These are phyloP conservation scores for Bipolaris oryzae DNA, from an alignment of 2,329 filamentous ascomycete species.

Conservation along the genomic window DNA sequence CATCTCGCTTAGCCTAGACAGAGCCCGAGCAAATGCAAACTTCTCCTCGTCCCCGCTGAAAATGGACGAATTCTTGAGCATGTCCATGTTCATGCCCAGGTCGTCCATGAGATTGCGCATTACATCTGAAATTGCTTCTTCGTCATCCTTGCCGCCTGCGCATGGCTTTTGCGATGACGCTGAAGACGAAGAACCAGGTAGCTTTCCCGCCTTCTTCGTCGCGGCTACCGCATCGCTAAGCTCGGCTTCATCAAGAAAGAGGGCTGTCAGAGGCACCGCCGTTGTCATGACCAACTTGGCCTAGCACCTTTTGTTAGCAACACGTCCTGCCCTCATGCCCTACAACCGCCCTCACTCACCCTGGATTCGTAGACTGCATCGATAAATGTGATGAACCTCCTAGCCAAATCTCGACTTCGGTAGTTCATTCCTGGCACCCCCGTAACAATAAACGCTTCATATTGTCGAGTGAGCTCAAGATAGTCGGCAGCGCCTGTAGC, in stretches of 20 bases:
- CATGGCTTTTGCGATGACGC: background rate
- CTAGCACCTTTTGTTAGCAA: conserved; percentile 49
- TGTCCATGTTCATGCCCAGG: conserved; percentile 80
- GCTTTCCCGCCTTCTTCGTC: conserved; percentile 47
- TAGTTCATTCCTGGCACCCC: conserved; percentile 92
- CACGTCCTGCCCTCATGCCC: background rate
- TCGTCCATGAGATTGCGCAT: conserved; percentile 88
- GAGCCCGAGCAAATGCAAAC: conserved; percentile 90
- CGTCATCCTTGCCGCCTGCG: conserved; percentile 50
- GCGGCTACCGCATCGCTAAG: conserved; percentile 54
- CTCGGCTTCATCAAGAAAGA: conserved; percentile 75
- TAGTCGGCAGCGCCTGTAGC: conserved; percentile 95
- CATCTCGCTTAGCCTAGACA: conserved; percentile 89
- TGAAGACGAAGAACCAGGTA: conserved; percentile 40
- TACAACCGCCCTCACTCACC: conserved; percentile 45
- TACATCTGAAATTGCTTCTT: conserved; percentile 64
- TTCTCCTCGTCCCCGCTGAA: conserved; percentile 96
- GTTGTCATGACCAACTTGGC: conserved; percentile 96
- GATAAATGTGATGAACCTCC: conserved; percentile 96
- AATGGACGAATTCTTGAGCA: conserved; percentile 82
- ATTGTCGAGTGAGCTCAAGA: conserved; percentile 85
- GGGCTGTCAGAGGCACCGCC: conserved; percentile 79
- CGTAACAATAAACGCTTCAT: conserved; percentile 91
- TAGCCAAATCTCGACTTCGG: conserved; percentile 81
- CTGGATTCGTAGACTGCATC: conserved; percentile 88